Conservation (phyloP, 768 basidiomycete species). For the Leucocoprinus sp. region DNA sequence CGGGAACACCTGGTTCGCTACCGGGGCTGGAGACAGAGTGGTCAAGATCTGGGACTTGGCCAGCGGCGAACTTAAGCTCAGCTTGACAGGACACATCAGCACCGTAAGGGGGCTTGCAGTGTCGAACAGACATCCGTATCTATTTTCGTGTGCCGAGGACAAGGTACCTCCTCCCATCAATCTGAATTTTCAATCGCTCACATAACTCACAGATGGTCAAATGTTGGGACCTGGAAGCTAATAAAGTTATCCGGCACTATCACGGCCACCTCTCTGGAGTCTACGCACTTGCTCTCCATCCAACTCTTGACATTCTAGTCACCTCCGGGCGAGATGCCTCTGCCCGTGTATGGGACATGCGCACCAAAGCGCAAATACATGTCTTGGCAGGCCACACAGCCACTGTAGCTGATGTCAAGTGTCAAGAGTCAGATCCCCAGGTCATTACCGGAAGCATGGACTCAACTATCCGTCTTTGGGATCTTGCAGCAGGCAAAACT, state of each 20-base stretch:
- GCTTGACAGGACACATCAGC: slow-evolving; percentile 94
- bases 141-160: slow-evolving; percentile 97
- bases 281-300: slow-evolving; percentile 88
- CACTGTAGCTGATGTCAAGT: slow-evolving; percentile 93
- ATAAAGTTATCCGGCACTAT: slow-evolving; percentile 98
- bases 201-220: slow-evolving; percentile 79
- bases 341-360: slow-evolving; percentile 99
- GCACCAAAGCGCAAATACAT: slow-evolving; percentile 93
- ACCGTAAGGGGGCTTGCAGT: slow-evolving; percentile 94
- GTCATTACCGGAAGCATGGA: slow-evolving; percentile 99
- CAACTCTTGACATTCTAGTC: slow-evolving; percentile 91
- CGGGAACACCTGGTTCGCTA: slow-evolving; percentile 97
- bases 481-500: slow-evolving; percentile 95
- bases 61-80: slow-evolving; percentile 94
- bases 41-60: slow-evolving; percentile 99
- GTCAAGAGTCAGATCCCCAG: slow-evolving; percentile 96
- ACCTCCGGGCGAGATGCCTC: slow-evolving; percentile 95
- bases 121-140: slow-evolving; percentile 87
- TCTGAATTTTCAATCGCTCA: background rate
- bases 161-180: slow-evolving; percentile 49
- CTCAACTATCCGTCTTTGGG: slow-evolving; percentile 95
- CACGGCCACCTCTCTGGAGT: slow-evolving; percentile 98
- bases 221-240: slow-evolving; percentile 98
- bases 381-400: slow-evolving; percentile 89
- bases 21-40: slow-evolving; percentile 95